Base-by-base conservation (phyloP, 306 rosid genomes). In the Trichosanthes cucumerina region DNA sequence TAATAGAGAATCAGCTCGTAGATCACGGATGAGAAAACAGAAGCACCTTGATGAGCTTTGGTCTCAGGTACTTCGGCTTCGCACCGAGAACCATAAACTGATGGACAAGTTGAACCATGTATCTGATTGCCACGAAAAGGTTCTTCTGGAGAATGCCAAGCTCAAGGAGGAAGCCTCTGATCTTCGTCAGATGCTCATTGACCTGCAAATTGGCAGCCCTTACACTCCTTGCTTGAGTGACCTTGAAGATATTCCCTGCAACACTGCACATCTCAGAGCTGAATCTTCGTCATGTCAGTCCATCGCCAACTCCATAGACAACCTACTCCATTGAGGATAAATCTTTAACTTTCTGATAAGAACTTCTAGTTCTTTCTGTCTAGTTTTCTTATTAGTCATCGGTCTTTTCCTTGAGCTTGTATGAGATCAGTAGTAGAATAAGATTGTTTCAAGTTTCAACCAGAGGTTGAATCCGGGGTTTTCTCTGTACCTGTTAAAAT, bases 11-110 rank as follows among this genome's bases (percentile, higher is more conserved):
- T 94, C 98, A 0, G 98, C 98, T 0, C 93, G 98, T 4, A 65
- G 98, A n/a, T 94, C 98, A 1, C 88, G 98, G 9, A 91, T 91
- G 92, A 88, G 98, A 77, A 94, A 92, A 88, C 97, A 94, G 83
- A 90, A 81, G 64, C 97, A 94, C 86, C 91, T 94, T 9, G 97
- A 94, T 79, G 98, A 94, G 80, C 92, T 94, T 3, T 94, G 98
- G 97, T 92, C 96, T 7, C 98, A 94, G 79, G 96, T 94, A 36
- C 83, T 94, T 56, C 91, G 97, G 98, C 89, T 92, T 4, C 83
- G 98, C 38, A 89, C 85, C 24, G 97, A 92, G 93, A 94, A 94
- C 13, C 91, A 86, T 41, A 89, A 87, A 31, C 90, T 94, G 12
- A 39, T 90, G 1, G 96, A 92, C 38, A 89, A 88, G 82, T 83